Base-by-base conservation (phyloP, 202 grass and related monocot genomes). In the Panicum virgatum region DNA sequence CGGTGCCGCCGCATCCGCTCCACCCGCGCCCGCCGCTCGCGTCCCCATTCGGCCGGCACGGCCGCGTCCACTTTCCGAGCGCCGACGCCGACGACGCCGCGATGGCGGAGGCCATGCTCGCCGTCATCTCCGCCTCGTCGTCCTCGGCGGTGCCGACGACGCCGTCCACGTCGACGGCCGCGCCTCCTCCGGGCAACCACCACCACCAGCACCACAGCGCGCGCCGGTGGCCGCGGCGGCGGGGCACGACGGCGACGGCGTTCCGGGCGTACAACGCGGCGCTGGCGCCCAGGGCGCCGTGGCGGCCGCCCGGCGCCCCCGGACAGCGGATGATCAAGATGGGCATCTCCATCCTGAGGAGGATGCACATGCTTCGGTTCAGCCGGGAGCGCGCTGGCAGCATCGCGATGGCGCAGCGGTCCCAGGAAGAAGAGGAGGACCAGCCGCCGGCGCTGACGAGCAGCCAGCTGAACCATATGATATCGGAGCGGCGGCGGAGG, bases 381-480 rank as follows among this genome's bases (percentile, higher is more conserved):
- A 83, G 20, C 78, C 66, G 43, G 64, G 61, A 78, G 57, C 46
- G 65, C 81, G 14, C 32, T 16, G 53, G 72, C 19, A 8, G 36
- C 14, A 20, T 20, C 0, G 9, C n/a, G 9, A 34, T 10, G 22
- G 45, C 9, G 54, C 86, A 79, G 47, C 47, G 9, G 13, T 25
- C 8, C 0, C 38, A 18, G 29, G 76, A 81, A 11, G 86, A 72
- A 14, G 94, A 83, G 1, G 86, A 77, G 4, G 56, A 62, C 26
- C 14, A 1, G 43, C 18, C 66, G 8, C 4, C 69, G 65, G 45
- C 74, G 20, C 89, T 87, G 37, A 62, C 83, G 63, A 93, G 83
- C 75, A 91, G 83, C 84, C 96, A 96, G 80, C 79, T 96, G 29
- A 91, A 96, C 80, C 96, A 96, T 79, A 91, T 94, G 84, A 89